These are phyloP conservation scores for Cutaneotrichosporon sp. DNA, from an alignment of 1,284 basidiomycete species.

Conservation along the genomic window DNA sequence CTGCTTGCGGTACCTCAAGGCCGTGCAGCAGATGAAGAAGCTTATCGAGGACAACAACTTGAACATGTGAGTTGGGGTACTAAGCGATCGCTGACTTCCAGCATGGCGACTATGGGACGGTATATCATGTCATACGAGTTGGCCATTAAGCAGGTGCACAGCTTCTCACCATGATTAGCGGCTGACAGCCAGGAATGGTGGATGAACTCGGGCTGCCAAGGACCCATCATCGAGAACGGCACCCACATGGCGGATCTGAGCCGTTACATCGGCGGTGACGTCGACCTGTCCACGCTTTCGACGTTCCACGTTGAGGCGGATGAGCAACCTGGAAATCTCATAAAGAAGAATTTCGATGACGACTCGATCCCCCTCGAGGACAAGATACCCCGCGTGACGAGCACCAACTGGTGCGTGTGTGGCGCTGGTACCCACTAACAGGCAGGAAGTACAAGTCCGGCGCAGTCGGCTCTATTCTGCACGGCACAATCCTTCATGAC, in stretches of 20 bases:
- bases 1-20: conserved; percentile 48
- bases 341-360: conserved; percentile 51
- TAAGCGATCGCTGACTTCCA: conserved; percentile 9
- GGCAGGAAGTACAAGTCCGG: conserved; percentile 42
- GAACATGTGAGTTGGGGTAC: conserved; percentile 40
- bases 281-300: conserved; percentile 50
- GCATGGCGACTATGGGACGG: conserved; percentile 52
- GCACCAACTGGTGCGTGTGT: conserved; percentile 49
- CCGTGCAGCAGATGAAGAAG: conserved; percentile 53
- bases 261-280: conserved; percentile 55
- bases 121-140: conserved; percentile 51
- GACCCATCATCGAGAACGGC: conserved; percentile 54
- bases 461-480: conserved; percentile 42
- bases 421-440: conserved; percentile 4
- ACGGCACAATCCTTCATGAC: conserved; percentile 39
- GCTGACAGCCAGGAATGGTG: conserved; percentile 51
- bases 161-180: background rate
- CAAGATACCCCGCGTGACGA: conserved; percentile 48
- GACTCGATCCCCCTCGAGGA: conserved; percentile 41
- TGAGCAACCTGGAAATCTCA: conserved; percentile 50
- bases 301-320: conserved; percentile 39
- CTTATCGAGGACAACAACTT: conserved; percentile 54
- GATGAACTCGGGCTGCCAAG: conserved; percentile 52
- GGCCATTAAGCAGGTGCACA: conserved; percentile 35
- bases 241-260: conserved; percentile 51